Conservation (phyloP, 2,329 filamentous ascomycete genomes). For the Dactylonectria estremocensis region DNA sequence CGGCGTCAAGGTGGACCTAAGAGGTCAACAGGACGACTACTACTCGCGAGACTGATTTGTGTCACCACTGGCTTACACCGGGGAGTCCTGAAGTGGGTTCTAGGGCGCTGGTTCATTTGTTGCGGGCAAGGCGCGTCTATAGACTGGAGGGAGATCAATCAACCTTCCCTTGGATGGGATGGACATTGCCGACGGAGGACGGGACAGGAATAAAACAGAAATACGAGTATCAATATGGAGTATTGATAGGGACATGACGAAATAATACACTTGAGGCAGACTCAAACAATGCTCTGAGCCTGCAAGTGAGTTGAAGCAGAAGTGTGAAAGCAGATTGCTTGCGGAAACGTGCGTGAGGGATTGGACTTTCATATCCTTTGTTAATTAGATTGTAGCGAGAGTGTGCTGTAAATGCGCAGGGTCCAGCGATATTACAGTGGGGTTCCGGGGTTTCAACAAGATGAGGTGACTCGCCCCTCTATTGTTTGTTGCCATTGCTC, state of each 20-base stretch:
- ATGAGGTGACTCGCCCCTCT: constrained; percentile 18
- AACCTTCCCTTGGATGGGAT: neutral
- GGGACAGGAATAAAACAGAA: neutral
- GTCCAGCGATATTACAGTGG: constrained; percentile 6
- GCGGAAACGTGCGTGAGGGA: neutral
- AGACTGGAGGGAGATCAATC: constrained; percentile 22
- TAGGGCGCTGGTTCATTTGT: constrained; percentile 1
- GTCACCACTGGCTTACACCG: neutral
- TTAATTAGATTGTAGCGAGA: neutral
- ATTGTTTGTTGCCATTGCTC: constrained; percentile 30
- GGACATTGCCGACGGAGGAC: neutral
- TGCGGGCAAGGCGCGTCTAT: constrained; percentile 23
- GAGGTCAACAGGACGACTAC: constrained; percentile 65
- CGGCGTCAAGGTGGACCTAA: constrained; percentile 55
- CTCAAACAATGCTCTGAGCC: neutral
- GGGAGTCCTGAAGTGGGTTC: neutral
- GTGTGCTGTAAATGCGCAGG: neutral
- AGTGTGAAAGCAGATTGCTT: neutral
- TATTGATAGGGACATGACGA: neutral
- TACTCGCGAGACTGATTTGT: constrained; percentile 54
- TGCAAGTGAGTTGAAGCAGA: neutral
- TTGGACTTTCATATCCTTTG: neutral
- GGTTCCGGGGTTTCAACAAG: constrained; percentile 8
- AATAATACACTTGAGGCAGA: neutral
- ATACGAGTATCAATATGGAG: neutral